Conservation (phyloP, 768 basidiomycete genomes). For the Rhizopogon roseolus region DNA sequence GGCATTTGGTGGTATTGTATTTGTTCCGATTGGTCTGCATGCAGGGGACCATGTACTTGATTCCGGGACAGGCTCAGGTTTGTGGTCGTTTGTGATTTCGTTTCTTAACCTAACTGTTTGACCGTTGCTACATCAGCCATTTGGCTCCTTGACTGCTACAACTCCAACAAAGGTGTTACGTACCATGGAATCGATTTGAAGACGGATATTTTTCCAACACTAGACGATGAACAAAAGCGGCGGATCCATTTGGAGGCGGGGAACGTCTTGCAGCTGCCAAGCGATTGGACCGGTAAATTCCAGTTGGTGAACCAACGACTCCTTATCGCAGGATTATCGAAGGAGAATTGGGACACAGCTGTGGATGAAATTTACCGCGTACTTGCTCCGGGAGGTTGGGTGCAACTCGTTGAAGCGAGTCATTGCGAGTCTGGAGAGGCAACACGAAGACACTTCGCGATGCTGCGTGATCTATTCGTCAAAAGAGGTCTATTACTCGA, state of each 20-base stretch:
- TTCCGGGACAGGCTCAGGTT: constrained; percentile 18
- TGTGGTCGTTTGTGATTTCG: background rate
- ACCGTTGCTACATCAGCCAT: constrained; percentile 4
- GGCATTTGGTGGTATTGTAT: constrained; percentile 17
- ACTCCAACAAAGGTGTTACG: constrained; percentile 13
- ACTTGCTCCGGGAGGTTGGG: constrained; percentile 27
- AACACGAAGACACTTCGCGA: background rate
- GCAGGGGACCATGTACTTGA: constrained; percentile 18
- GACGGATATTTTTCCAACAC: constrained; percentile 12
- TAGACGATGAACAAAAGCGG: constrained; percentile 1
- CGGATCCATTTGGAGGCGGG: constrained; percentile 17
- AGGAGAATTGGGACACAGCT: constrained; percentile 20
- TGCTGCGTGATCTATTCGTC: background rate
- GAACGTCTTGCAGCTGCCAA: constrained; percentile 23
- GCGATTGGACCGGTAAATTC: constrained; percentile 26
- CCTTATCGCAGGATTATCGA: constrained; percentile 22
- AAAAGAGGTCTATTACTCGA: background rate
- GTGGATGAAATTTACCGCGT: constrained; percentile 26
- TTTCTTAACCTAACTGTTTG: background rate
- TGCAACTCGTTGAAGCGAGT: constrained; percentile 26
- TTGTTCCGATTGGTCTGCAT: constrained; percentile 11
- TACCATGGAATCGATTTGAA: constrained; percentile 23
- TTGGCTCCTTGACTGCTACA: constrained; percentile 18
- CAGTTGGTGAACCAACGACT: constrained; percentile 28
- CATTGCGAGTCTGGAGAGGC: background rate